Percentiles rank a stretch among this genome's conserved stretches.
Evolutionary conservation across 768 basidiomycete species (phyloP).

Genomic region (Suillus spraguei): DNA sequence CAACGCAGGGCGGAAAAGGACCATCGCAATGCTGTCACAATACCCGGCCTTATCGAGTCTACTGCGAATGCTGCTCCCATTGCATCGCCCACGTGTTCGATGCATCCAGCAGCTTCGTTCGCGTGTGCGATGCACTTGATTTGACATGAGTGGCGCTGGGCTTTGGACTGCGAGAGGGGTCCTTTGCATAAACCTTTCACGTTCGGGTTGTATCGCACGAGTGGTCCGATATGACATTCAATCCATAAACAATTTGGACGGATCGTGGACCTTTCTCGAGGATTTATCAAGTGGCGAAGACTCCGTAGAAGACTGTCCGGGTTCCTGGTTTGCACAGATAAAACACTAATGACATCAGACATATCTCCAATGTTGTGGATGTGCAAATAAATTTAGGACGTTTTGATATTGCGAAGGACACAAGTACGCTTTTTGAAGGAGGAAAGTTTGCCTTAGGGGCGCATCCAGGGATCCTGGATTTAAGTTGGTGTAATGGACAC

Average conservation of each 20-base stretch:
- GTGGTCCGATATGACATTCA: neutral
- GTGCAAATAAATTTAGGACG: constrained; percentile 55
- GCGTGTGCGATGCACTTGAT: neutral
- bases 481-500: no score
- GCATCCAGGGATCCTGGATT: no score
- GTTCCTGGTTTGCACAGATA: neutral
- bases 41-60: constrained; percentile 8
- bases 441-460: no score
- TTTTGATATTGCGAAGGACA: constrained; percentile 42
- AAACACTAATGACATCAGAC: neutral
- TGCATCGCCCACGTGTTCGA: constrained; percentile 23
- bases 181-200: neutral
- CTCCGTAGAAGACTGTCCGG: neutral
- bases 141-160: neutral
- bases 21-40: constrained; percentile 22
- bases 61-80: constrained; percentile 15
- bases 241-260: constrained; percentile 21
- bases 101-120: neutral
- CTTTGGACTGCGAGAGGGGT: neutral
- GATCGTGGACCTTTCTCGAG: constrained; percentile 16
- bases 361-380: constrained; percentile 54
- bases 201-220: neutral
- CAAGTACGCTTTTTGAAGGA: constrained; percentile 15
- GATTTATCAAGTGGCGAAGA: neutral
- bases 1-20: constrained; percentile 29